Evolutionary conservation across 306 rosid species (phyloP), one percentile per base, ranked within the genome.

Genomic region (Pyrus pyrifolia): DNA sequence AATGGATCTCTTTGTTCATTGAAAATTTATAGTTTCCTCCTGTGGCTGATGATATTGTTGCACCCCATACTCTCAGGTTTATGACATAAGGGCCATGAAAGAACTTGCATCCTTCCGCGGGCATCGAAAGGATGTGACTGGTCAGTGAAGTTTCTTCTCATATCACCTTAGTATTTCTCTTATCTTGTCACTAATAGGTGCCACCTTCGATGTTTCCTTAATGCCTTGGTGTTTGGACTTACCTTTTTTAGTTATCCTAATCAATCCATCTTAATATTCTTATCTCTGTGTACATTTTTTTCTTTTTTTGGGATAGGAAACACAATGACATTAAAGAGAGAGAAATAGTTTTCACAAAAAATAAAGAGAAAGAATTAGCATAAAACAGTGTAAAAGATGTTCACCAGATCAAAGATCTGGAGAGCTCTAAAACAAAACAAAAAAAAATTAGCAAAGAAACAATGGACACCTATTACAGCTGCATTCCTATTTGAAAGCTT

Each of bases 91-190:
- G 72, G 92, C 97, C 75, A 95, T 95, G 99, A 95, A 95, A 86
- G 99, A 95, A 83, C 99, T 95, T 83, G 96, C 91, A 83, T 95
- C 99, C 52, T 95, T 92, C 76, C 99, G 99, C 52, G 99, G 99
- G 65, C 97, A 95, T 86, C 85, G 92, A 71, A 95, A 95, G 84
- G 99, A 95, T 78, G 99, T 95, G 81, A 95, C 97, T 51, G 77
- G 99, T 95, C 80, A 81, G 87, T 88, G 80, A 78, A 40, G 22
- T 79, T 62, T 69, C 51, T 58, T 78, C 74, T 55, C 49, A 25
- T 64, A 33, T 35, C 27, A 21, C 70, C 15, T 31, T 30, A 64
- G 44, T 0, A 13, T 64, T 64, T 30, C 40, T 64, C 68, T 30
- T 64, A 17, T 64, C 68, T 8, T 64, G 11, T 31, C 22, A 31